Evolutionary conservation across 257 asterid genomes (phyloP), one percentile per base, ranked within the genome.

Genomic region (Solanum corneliomulleri): DNA sequence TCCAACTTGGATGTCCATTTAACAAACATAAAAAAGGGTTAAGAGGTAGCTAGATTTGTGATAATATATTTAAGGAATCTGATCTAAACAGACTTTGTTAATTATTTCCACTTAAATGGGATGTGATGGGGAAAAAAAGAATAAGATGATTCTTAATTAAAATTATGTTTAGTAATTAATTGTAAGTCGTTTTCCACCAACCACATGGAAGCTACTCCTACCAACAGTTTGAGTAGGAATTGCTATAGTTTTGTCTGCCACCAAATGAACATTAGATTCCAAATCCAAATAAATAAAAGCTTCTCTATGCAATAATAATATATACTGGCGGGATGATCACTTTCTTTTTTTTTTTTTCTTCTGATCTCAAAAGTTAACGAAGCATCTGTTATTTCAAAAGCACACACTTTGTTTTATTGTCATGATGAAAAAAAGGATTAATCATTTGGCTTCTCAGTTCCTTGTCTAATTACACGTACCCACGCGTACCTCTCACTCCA

Each of bases 201-300:
- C 92, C 95, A 91, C 93, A 89, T 91, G 94, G 88, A 85, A 91
- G 91, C 82, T 70, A 86, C 83, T 83, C 91, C 91, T 78, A 84
- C 89, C 87, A 80, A 77, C 89, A 87, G 88, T 87, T 66, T 66
- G 88, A 18, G 31, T 82, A 88, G 88, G 80, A 86, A 91, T 86
- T 86, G 29, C 85, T 47, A 29, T 90, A 62, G 88, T 88, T 92
- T 90, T 95, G 97, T 95, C 99, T 89, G 97, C 99, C 98, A 94
- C 94, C 93, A 92, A 91, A 89, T 92, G 92, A 88, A 89, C 96
- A 95, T 86, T 82, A 92, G 95, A 93, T 96, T 93, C 97, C 93
- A 60, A 44, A 87, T 93, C 45, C 47, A 83, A 69, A 88, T 83
- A 86, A 44, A 84, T 86, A 84, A 66, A 83, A 27, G 69, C 69